These are phyloP conservation scores for Centaurea solstitialis DNA, from an alignment of 129 eudicot species.

Conservation along the genomic window DNA sequence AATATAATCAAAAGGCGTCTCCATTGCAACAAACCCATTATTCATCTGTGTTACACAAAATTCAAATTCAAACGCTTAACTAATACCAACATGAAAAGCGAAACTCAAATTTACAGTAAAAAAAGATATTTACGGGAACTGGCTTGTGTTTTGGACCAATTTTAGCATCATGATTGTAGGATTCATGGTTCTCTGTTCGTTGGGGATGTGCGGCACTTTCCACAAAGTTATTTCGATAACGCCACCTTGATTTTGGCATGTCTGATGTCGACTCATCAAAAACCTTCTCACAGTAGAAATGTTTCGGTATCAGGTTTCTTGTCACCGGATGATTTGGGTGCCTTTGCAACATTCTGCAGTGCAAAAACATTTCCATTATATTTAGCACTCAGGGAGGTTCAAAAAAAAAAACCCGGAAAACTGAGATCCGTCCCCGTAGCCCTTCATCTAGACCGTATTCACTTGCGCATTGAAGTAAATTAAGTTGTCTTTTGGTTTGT, in stretches of 20 bases:
- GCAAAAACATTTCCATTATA: slow-evolving; percentile 15
- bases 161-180: slow-evolving; percentile 34
- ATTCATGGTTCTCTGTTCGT: slow-evolving; percentile 18
- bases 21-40: slow-evolving; percentile 35
- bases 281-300: slow-evolving; percentile 78
- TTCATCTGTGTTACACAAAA: slow-evolving; percentile 35
- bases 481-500: too few species aligned
- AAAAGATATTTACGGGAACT: slow-evolving; percentile 43
- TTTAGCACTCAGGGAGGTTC: neutral
- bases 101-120: neutral
- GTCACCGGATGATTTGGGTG: slow-evolving; percentile 48
- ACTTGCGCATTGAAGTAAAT: too few species aligned
- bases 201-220: slow-evolving; percentile 38
- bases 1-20: slow-evolving; percentile 64
- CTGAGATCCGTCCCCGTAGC: too few species aligned
- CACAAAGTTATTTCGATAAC: slow-evolving; percentile 51
- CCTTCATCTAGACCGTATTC: too few species aligned
- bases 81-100: neutral
- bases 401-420: too few species aligned
- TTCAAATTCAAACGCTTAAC: too few species aligned
- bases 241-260: slow-evolving; percentile 66
- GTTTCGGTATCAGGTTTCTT: slow-evolving; percentile 57
- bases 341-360: slow-evolving; percentile 66
- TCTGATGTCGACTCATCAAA: slow-evolving; percentile 64
- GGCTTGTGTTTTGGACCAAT: slow-evolving; percentile 33